Conservation (phyloP, 2,329 filamentous ascomycete species). For the Pseudogymnoascus sp. region DNA sequence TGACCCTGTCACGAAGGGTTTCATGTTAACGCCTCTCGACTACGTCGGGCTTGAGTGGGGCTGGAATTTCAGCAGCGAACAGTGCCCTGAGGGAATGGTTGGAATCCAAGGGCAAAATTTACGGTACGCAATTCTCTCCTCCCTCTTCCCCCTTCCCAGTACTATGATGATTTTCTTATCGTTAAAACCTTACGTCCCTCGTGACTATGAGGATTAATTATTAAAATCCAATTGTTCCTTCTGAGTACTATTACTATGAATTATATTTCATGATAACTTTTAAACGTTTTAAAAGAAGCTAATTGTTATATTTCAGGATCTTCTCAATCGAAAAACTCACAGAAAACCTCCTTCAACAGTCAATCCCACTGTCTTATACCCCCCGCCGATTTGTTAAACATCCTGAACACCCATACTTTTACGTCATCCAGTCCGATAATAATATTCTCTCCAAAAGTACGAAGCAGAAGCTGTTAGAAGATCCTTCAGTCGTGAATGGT, state of each 20-base stretch:
- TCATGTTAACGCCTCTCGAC: conserved; percentile 85
- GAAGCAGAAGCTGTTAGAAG: conserved; percentile 63
- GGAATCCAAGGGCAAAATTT: conserved; percentile 84
- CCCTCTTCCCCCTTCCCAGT: conserved; percentile 15
- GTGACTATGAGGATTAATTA: conserved; percentile 44
- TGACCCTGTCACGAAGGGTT: conserved; percentile 75
- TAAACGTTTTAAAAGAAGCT: conserved; percentile 10
- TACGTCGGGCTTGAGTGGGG: conserved; percentile 86
- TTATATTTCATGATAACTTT: conserved; percentile 15
- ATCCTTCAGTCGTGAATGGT: conserved; percentile 63
- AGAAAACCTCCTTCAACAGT: conserved; percentile 79
- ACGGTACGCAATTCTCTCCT: conserved; percentile 51
- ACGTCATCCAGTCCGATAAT: conserved; percentile 88
- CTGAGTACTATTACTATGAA: conserved; percentile 50
- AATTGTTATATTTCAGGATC: conserved; percentile 48
- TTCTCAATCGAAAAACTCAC: conserved; percentile 84
- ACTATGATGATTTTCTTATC: conserved; percentile 37
- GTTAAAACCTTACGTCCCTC: conserved; percentile 28
- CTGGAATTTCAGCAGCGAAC: conserved; percentile 94
- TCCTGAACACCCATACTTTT: conserved; percentile 81
- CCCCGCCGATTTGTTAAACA: conserved; percentile 82
- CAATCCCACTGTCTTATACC: conserved; percentile 80
- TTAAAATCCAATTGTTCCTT: conserved; percentile 91
- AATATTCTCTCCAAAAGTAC: conserved; percentile 80
- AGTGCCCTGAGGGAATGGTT: conserved; percentile 89